phyloP scores from a whole-genome alignment of 2,329 filamentous ascomycete genomes.

The Ceratocystis papillata region DNA sequence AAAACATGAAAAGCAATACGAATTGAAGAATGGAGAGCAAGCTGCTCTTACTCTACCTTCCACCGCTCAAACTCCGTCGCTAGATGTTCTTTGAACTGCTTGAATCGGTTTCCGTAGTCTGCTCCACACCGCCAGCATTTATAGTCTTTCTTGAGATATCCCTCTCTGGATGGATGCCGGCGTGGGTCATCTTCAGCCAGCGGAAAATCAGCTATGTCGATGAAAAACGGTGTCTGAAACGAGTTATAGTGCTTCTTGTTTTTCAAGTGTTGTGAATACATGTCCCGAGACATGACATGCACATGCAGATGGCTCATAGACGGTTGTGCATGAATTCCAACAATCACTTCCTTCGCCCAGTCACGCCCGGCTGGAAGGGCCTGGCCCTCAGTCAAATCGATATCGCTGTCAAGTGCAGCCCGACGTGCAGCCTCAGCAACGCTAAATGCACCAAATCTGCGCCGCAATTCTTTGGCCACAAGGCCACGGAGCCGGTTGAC shows the following conservation, averaged over 20 bases:
- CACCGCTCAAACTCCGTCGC: constrained; percentile 63
- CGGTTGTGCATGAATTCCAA: constrained; percentile 76
- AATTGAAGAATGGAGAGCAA: too few relatives aligned
- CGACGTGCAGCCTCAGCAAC: constrained; percentile 51
- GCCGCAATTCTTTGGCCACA: constrained; percentile 63
- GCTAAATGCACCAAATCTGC: constrained; percentile 55
- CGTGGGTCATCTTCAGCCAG: constrained; percentile 54
- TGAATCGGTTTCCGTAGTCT: constrained; percentile 65
- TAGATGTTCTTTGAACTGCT: constrained; percentile 63
- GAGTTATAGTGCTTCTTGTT: constrained; percentile 86
- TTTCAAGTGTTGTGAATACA: constrained; percentile 59
- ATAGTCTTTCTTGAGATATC: constrained; percentile 56
- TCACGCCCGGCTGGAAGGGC: constrained; percentile 63
- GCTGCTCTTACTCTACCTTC: constrained; percentile 48
- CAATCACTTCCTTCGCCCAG: constrained; percentile 62
- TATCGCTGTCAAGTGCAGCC: constrained; percentile 52
- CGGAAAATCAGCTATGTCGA: constrained; percentile 70
- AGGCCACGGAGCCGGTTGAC: constrained; percentile 49
- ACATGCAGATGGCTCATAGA: constrained; percentile 90
- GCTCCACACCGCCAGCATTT: constrained; percentile 74
- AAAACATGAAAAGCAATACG: too few relatives aligned
- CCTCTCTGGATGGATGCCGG: constrained; percentile 43
- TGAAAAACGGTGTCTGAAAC: constrained; percentile 76
- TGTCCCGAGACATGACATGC: constrained; percentile 74
- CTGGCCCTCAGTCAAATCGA: constrained; percentile 33